phyloP scores from a whole-genome alignment of 495 filamentous ascomycete species.

The Ascodesmis nigricans region DNA sequence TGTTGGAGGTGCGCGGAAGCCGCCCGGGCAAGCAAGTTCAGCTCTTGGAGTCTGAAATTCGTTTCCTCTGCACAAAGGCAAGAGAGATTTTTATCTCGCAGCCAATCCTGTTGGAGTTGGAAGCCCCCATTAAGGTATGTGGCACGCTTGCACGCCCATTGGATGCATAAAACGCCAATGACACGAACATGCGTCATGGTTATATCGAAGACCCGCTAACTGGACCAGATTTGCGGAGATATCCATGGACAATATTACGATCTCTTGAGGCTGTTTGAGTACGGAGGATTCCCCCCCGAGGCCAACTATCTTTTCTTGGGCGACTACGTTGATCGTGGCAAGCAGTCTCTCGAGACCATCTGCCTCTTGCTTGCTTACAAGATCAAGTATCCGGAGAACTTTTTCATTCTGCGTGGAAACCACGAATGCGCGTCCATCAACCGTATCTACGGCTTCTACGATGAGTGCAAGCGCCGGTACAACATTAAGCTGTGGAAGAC shows the following conservation, averaged over 20 bases:
- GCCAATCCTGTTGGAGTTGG: constrained; percentile 89
- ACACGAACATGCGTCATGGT: no score
- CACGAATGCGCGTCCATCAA: constrained; percentile 99
- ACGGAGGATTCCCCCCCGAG: constrained; percentile 94
- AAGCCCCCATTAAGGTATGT: constrained; percentile 93
- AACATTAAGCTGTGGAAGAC: constrained; percentile 99
- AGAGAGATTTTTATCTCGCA: constrained; percentile 99
- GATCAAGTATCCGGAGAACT: constrained; percentile 99
- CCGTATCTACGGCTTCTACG: constrained; percentile 99
- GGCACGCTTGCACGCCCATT: constrained; percentile 6
- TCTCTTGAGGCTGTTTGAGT: constrained; percentile 90
- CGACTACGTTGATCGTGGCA: constrained; percentile 96
- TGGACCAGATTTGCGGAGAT: constrained; percentile 92
- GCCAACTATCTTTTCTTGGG: constrained; percentile 99
- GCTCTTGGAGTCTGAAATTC: constrained; percentile 87
- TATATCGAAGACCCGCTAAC: no score
- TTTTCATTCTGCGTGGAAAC: constrained; percentile 96
- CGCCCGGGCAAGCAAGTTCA: constrained; percentile 97
- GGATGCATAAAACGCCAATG: no score
- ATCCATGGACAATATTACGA: constrained; percentile 99
- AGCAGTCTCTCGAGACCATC: constrained; percentile 98
- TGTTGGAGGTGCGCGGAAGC: constrained; percentile 94
- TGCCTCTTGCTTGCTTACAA: constrained; percentile 96
- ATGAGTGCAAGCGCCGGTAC: constrained; percentile 97
- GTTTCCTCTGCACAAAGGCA: constrained; percentile 94